A percentile compares a stretch with the other conserved stretches of the same genome.
phyloP scores from a whole-genome alignment of 2,329 filamentous ascomycete genomes.

The Aspergillus tanneri region DNA sequence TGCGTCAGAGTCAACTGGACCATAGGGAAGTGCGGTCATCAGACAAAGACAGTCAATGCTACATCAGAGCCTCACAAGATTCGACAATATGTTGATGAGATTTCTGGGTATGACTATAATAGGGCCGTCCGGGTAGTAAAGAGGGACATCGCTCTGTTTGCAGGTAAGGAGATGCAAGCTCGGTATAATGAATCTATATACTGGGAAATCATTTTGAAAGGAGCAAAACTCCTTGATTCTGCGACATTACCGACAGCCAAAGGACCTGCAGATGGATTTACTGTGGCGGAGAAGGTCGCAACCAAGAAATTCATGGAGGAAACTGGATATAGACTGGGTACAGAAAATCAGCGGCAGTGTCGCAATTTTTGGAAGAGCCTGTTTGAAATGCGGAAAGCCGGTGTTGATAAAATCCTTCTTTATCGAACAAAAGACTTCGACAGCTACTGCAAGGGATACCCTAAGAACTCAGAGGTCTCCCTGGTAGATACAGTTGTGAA shows the following conservation, averaged over 20 bases:
- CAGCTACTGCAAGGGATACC: conserved; percentile 14
- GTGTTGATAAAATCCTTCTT: conserved; percentile 17
- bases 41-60: not conserved
- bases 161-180: conserved; percentile 11
- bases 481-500: conserved; percentile 11
- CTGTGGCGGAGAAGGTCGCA: conserved; percentile 18
- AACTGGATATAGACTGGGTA: conserved; percentile 15
- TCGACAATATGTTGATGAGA: not conserved
- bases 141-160: conserved; percentile 10
- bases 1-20: conserved; percentile 1
- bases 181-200: conserved; percentile 16
- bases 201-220: conserved; percentile 18
- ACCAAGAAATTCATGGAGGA: conserved; percentile 18
- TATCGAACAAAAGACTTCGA: conserved; percentile 21
- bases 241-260: conserved; percentile 13
- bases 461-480: not conserved
- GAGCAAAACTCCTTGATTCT: conserved; percentile 14
- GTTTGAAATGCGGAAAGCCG: conserved; percentile 18
- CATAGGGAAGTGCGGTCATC: not conserved
- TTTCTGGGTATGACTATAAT: not conserved
- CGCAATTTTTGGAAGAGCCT: conserved; percentile 19
- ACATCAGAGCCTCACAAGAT: not conserved
- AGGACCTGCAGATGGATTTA: conserved; percentile 19
- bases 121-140: conserved; percentile 6
- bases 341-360: conserved; percentile 15